phyloP scores from a whole-genome alignment of 2,329 filamentous ascomycete genomes.

The Penicillium sp. region DNA sequence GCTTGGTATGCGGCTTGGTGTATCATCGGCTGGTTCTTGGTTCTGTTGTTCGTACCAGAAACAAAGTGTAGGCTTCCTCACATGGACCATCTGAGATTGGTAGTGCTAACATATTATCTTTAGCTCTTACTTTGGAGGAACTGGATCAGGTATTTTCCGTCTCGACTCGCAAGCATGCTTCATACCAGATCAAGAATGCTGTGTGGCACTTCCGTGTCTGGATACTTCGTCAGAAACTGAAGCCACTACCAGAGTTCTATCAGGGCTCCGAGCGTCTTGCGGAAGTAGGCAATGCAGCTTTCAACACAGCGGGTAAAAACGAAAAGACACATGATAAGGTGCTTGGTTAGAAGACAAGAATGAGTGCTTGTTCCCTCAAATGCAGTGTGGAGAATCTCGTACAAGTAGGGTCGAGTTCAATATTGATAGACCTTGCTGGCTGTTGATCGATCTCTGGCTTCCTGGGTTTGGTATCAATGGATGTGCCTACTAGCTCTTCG shows the following conservation, averaged over 20 bases:
- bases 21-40: conserved; percentile 51
- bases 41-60: conserved; percentile 52
- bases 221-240: conserved; percentile 37
- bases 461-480: neutral
- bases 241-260: conserved; percentile 36
- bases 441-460: neutral
- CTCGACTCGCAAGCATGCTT: conserved; percentile 44
- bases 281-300: conserved; percentile 13
- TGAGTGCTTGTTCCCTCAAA: no score
- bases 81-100: neutral
- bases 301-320: neutral
- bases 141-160: conserved; percentile 54
- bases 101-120: conserved; percentile 11
- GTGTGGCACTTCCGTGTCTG: conserved; percentile 42
- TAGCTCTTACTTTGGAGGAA: conserved; percentile 44
- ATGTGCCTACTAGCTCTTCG: neutral
- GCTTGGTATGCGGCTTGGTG: conserved; percentile 57
- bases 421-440: neutral
- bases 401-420: neutral
- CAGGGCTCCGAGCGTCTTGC: conserved; percentile 26
- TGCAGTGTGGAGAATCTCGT: neutral
- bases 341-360: neutral
- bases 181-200: conserved; percentile 39
- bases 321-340: neutral
- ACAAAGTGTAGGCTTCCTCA: conserved; percentile 38